Conservation (phyloP, 768 basidiomycete species). For the Pleurotus platypus region DNA sequence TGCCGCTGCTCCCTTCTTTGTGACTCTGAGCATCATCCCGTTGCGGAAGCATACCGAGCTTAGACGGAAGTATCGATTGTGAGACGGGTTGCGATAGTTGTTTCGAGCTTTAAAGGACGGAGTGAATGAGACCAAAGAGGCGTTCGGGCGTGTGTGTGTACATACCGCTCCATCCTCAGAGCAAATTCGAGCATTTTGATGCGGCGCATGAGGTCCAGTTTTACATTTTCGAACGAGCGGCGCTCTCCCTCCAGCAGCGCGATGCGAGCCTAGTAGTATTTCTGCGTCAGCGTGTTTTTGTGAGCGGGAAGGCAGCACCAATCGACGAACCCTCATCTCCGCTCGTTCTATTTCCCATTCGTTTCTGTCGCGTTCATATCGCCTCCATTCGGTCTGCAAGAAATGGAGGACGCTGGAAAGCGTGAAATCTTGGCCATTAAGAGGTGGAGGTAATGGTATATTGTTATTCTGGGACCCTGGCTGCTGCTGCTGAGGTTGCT, state of each 20-base stretch:
- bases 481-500: slow-evolving; percentile 49
- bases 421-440: slow-evolving; percentile 89
- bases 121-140: background rate
- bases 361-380: slow-evolving; percentile 97
- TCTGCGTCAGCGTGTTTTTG: slow-evolving; percentile 16
- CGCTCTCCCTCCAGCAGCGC: slow-evolving; percentile 96
- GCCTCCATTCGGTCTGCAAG: slow-evolving; percentile 96
- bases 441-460: slow-evolving; percentile 73
- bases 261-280: slow-evolving; percentile 75
- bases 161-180: slow-evolving; percentile 90
- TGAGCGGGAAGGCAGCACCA: slow-evolving; percentile 10
- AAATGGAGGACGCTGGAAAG: slow-evolving; percentile 95
- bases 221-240: slow-evolving; percentile 94
- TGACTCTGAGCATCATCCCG: slow-evolving; percentile 74
- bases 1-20: slow-evolving; percentile 76
- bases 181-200: slow-evolving; percentile 99
- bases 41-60: slow-evolving; percentile 58
- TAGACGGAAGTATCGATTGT: slow-evolving; percentile 60
- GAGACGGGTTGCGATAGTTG: slow-evolving; percentile 63
- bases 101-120: slow-evolving; percentile 55
- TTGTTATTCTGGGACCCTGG: slow-evolving; percentile 46
- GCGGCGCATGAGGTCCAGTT: slow-evolving; percentile 91
- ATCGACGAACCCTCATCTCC: slow-evolving; percentile 87
- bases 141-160: slow-evolving; percentile 14
- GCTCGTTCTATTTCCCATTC: slow-evolving; percentile 99